phyloP scores from a whole-genome alignment of 331 rosid genomes.

The Acacia concinna region DNA sequence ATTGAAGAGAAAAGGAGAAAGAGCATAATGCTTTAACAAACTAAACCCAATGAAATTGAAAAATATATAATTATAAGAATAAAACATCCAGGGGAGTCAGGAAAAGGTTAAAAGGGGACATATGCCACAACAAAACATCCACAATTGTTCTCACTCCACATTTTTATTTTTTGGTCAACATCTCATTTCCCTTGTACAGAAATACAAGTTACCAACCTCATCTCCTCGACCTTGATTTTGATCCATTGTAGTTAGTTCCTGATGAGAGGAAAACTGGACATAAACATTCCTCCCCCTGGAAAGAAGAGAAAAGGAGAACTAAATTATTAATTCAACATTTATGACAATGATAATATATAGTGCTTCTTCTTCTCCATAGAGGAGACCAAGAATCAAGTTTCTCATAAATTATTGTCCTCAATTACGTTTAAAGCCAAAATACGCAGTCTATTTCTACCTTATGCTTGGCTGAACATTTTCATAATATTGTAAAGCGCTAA shows the following conservation, averaged over 20 bases:
- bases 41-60: constrained; percentile 25
- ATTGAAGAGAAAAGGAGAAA: constrained; percentile 47
- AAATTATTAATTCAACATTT: not conserved
- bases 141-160: not conserved
- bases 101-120: not conserved
- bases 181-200: constrained; percentile 1
- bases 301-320: not conserved
- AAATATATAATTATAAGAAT: constrained; percentile 1
- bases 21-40: constrained; percentile 33
- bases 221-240: constrained; percentile 93
- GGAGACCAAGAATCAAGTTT: constrained; percentile 17
- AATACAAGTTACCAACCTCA: constrained; percentile 62
- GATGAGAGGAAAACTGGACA: constrained; percentile 93
- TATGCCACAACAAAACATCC: constrained; percentile 7
- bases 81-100: not conserved
- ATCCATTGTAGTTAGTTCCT: constrained; percentile 83
- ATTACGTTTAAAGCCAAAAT: not conserved
- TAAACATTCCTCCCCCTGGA: constrained; percentile 92
- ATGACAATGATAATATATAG: not conserved
- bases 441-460: constrained; percentile 32
- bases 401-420: not conserved
- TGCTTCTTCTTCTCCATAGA: not conserved
- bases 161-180: not conserved
- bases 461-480: constrained; percentile 48
- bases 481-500: constrained; percentile 77